Conservation (phyloP, 164 flowering plant species). For the Euptelea pleiosperma region DNA sequence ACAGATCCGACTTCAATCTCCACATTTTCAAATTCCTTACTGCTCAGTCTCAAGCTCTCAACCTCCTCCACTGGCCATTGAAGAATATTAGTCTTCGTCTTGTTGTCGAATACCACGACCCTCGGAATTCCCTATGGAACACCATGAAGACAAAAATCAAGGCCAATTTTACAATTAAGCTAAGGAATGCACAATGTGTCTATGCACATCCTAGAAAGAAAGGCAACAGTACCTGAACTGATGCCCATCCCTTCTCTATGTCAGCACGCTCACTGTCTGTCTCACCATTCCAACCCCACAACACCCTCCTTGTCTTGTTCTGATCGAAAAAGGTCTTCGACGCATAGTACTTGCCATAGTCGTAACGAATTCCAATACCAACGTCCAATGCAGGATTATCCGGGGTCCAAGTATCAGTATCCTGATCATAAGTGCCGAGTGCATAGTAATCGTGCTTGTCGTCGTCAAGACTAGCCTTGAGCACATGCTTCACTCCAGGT, state of each 20-base stretch:
- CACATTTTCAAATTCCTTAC: slow-evolving; percentile 32
- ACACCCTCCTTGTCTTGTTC: slow-evolving; percentile 50
- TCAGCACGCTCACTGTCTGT: slow-evolving; percentile 64
- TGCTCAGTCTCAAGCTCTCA: slow-evolving; percentile 52
- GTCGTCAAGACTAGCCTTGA: slow-evolving; percentile 77
- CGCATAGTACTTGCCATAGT: slow-evolving; percentile 80
- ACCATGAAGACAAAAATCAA: not conserved
- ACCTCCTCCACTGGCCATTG: slow-evolving; percentile 88
- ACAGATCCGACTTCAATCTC: slow-evolving; percentile 48
- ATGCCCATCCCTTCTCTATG: slow-evolving; percentile 66
- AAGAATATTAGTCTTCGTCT: slow-evolving; percentile 58
- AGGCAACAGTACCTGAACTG: slow-evolving; percentile 44
- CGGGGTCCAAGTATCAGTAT: slow-evolving; percentile 49
- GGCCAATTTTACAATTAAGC: too few species aligned
- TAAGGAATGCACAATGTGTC: too few species aligned
- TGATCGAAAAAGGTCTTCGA: slow-evolving; percentile 83
- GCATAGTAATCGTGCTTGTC: slow-evolving; percentile 68
- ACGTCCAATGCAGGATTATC: slow-evolving; percentile 61
- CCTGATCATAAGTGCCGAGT: slow-evolving; percentile 52
- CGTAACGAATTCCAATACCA: slow-evolving; percentile 62
- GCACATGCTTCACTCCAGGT: slow-evolving; percentile 61
- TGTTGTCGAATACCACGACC: slow-evolving; percentile 48
- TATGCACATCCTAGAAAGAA: not conserved
- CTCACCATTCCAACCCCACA: slow-evolving; percentile 88
- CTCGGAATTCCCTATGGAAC: slow-evolving; percentile 66